Evolutionary conservation across 306 rosid species (phyloP), one percentile per base, ranked within the genome.

Genomic region (Ormosia semicastrata): DNA sequence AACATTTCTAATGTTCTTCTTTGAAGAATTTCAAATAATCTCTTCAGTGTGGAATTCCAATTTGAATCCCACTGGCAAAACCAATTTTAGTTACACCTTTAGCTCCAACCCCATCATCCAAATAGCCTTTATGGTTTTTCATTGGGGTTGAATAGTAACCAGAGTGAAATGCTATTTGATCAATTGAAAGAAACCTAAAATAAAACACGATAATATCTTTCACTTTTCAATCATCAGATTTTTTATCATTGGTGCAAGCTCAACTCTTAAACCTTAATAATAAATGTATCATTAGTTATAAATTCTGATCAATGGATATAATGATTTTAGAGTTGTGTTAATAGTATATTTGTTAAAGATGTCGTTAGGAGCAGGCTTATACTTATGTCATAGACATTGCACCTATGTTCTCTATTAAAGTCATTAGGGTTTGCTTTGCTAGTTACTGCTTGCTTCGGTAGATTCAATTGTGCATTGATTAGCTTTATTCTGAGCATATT

Each of bases 401-500:
- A 17, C 41, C 4, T 15, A 57, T 37, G 57, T 40, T 47, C 50
- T 33, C 54, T 58, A 41, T 66, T 41, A 24, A 36, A 17, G 65
- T 40, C 14, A 13, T 34, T 54, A 24, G 49, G 41, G 14, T 80
- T 63, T 44, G 44, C 46, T 46, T 67, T 72, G 41, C 33, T 49
- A 47, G 36, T 41, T 4, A 3, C 66, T 54, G 57, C 62, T 82
- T 67, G 73, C 53, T 58, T 52, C 54, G 53, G 64, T 59, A 58
- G 36, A 66, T 77, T 73, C 70, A 65, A 44, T 72, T 24, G 29
- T 77, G 39, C 83, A 43, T 67, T 53, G 44, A 36, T 54, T 66
- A 66, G 72, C 66, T 80, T 49, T 64, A 56, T 33, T 39, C 41
- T 77, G 56, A 65, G 57, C 34, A 24, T 24, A 24, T 24, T 44